phyloP scores from a whole-genome alignment of 1,284 basidiomycete genomes.

The Tilletia walkeri region DNA sequence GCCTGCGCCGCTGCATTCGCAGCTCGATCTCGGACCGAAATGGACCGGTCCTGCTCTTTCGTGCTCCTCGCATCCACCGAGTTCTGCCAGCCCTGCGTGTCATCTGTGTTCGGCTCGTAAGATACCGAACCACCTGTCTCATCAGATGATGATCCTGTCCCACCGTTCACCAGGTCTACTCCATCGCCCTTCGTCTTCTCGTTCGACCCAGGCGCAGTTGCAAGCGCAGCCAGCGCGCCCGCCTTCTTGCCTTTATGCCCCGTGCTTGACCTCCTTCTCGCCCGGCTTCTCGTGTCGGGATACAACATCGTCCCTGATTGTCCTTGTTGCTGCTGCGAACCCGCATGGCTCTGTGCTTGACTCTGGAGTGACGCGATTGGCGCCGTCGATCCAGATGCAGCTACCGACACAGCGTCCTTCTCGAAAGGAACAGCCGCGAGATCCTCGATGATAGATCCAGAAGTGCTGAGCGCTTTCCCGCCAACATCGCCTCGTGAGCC shows the following conservation, averaged over 20 bases:
- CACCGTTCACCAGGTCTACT: background rate
- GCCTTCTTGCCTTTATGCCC: conserved; percentile 11
- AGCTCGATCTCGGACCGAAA: background rate
- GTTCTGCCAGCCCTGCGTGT: conserved; percentile 33
- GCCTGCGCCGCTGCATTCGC: background rate
- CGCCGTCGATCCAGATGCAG: no score
- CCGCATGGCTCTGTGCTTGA: no score
- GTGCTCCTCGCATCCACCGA: conserved; percentile 31
- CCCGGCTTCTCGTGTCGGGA: background rate
- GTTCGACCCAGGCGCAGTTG: background rate
- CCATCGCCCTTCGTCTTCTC: background rate
- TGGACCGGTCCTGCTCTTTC: conserved; percentile 2
- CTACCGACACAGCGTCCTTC: background rate
- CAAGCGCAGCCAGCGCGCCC: conserved; percentile 9
- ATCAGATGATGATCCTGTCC: no score
- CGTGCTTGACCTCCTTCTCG: conserved; percentile 8
- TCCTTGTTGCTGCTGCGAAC: background rate
- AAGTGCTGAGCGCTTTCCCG: no score
- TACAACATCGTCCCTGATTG: background rate
- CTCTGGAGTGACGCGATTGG: no score
- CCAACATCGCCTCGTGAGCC: no score
- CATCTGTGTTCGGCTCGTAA: conserved; percentile 15
- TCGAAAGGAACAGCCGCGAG: background rate
- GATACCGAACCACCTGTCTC: background rate
- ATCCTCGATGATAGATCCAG: background rate